Evolutionary conservation across 352 stramenopile species (phyloP).

Genomic region (Phytophthora hibernalis): DNA sequence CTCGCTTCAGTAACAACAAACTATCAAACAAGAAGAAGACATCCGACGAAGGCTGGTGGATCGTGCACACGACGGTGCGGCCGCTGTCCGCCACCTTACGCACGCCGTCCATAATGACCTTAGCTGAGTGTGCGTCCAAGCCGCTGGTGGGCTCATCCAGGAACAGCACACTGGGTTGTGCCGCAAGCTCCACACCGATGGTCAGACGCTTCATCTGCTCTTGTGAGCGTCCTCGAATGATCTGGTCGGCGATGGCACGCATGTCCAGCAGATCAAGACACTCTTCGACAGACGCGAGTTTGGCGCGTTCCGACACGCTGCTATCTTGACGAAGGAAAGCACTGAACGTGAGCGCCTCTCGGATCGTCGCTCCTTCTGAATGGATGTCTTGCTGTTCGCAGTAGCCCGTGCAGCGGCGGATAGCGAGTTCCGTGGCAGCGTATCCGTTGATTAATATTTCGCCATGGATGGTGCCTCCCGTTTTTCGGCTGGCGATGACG

Average conservation of each 20-base stretch:
- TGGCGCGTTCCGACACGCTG: constrained; percentile 32
- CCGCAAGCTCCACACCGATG: constrained; percentile 91
- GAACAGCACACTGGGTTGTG: constrained; percentile 84
- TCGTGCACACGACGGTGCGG: constrained; percentile 71
- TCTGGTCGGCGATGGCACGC: constrained; percentile 37
- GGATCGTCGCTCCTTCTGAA: constrained; percentile 57
- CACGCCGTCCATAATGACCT: constrained; percentile 59
- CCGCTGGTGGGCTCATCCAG: constrained; percentile 70
- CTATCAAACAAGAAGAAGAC: constrained; percentile 66
- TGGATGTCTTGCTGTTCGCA: constrained; percentile 32
- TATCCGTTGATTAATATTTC: constrained; percentile 55
- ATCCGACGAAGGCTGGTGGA: constrained; percentile 16
- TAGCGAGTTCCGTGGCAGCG: constrained; percentile 30
- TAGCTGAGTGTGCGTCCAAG: constrained; percentile 89
- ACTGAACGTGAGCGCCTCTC: constrained; percentile 88
- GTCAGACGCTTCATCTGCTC: constrained; percentile 71
- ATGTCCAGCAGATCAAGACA: constrained; percentile 44
- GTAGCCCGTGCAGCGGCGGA: constrained; percentile 46
- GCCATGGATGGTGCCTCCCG: constrained; percentile 61
- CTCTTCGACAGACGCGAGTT: constrained; percentile 42
- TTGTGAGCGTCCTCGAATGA: constrained; percentile 44
- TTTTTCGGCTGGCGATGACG: constrained; percentile 87
- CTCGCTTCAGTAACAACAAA: constrained; percentile 76
- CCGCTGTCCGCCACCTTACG: constrained; percentile 81
- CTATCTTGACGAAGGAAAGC: constrained; percentile 67